A percentile compares a stretch with the other conserved stretches of the same genome.
phyloP scores from a whole-genome alignment of 768 basidiomycete genomes.

The Trametes villosa region DNA sequence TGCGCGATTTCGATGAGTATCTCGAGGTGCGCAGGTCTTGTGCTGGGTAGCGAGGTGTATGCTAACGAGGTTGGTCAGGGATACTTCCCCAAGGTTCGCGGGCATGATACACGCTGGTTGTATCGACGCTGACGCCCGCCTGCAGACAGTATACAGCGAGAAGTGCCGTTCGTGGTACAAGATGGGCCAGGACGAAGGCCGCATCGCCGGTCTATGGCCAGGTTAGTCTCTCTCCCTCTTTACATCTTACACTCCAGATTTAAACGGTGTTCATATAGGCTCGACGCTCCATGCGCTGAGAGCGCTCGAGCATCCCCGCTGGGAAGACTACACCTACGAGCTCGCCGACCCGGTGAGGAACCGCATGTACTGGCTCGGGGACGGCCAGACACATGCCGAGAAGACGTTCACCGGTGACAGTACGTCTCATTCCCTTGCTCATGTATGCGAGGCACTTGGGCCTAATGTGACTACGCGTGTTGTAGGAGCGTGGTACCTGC shows the following conservation, averaged over 20 bases:
- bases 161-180: constrained; percentile 70
- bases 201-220: constrained; percentile 62
- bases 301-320: constrained; percentile 55
- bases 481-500: constrained; percentile 28
- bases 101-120: background rate
- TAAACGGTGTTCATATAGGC: constrained; percentile 38
- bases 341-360: constrained; percentile 47
- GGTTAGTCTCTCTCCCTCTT: constrained; percentile 37
- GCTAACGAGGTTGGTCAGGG: constrained; percentile 35
- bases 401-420: constrained; percentile 41
- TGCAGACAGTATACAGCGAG: constrained; percentile 58
- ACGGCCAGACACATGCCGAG: constrained; percentile 57
- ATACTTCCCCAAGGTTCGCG: constrained; percentile 50
- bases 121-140: background rate
- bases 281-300: constrained; percentile 52
- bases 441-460: background rate
- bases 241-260: too few relatives aligned
- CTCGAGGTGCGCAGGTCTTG: constrained; percentile 46
- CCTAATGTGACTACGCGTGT: background rate
- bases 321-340: constrained; percentile 66
- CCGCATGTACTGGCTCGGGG: constrained; percentile 60
- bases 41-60: background rate
- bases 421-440: background rate
- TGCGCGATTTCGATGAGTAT: constrained; percentile 64
- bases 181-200: constrained; percentile 56